Evolutionary conservation across 2,329 filamentous ascomycete species (phyloP).

Genomic region (Davidsoniella eucalypti): DNA sequence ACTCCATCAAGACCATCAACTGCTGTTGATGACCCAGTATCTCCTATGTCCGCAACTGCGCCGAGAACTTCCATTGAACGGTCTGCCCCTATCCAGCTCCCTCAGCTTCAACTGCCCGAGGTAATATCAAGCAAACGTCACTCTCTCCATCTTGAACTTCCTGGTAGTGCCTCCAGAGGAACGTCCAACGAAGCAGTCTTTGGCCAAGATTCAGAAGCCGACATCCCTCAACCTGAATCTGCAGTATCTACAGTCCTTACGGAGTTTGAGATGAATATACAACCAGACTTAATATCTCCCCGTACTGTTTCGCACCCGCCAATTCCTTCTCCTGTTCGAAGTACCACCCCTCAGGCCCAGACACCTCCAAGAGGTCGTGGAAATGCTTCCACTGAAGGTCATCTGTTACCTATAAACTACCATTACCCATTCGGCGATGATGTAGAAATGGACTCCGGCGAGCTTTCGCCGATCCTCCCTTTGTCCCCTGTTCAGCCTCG

Average conservation of each 20-base stretch:
- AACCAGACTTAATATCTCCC: background rate
- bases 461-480: constrained; percentile 11
- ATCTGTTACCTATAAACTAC: constrained; percentile 11
- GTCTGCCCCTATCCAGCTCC: background rate
- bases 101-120: background rate
- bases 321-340: background rate
- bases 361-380: background rate
- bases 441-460: constrained; percentile 6
- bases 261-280: constrained; percentile 48
- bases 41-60: background rate
- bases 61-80: too few species aligned
- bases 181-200: constrained; percentile 12
- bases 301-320: background rate
- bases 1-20: background rate
- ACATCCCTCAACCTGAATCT: constrained; percentile 28
- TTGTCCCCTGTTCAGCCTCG: constrained; percentile 8
- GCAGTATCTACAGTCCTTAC: constrained; percentile 49
- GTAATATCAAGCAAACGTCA: background rate
- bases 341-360: background rate
- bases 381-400: background rate
- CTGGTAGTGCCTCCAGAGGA: constrained; percentile 39
- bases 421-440: constrained; percentile 12
- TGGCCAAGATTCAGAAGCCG: too few species aligned
- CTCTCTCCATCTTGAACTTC: constrained; percentile 25
- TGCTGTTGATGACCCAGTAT: background rate